Conservation (phyloP, 75 land plant genomes). For the Adiantum capillusveneris region DNA sequence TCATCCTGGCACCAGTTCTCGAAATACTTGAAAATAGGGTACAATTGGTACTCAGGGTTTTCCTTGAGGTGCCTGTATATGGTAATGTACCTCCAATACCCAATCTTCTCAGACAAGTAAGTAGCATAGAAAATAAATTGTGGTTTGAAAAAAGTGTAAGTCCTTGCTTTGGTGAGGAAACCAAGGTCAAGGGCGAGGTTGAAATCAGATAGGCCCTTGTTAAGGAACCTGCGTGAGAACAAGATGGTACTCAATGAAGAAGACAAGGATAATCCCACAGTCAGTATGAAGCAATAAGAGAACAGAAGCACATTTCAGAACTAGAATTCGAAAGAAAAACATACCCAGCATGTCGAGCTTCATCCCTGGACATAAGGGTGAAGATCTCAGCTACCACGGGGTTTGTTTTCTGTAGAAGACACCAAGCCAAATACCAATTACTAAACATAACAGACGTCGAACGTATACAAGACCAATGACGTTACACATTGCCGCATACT, state of each 20-base stretch:
- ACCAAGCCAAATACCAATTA: no score
- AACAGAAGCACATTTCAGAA: no score
- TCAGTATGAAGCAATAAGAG: no score
- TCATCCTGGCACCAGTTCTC: slow-evolving; percentile 99
- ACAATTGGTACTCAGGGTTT: slow-evolving; percentile 82
- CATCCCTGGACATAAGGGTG: slow-evolving; percentile 98
- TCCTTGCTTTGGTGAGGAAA: slow-evolving; percentile 90
- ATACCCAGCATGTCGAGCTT: slow-evolving; percentile 98
- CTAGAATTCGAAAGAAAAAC: no score
- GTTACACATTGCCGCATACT: no score
- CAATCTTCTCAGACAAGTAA: slow-evolving; percentile 93
- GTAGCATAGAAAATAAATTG: slow-evolving; percentile 98
- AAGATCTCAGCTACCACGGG: slow-evolving; percentile 96
- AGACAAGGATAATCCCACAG: no score
- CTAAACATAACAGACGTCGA: no score
- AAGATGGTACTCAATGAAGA: no score
- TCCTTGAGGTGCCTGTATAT: slow-evolving; percentile 86
- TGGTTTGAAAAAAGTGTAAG: slow-evolving; percentile 97
- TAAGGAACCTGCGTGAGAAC: slow-evolving; percentile 54
- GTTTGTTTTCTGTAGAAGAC: slow-evolving; percentile 74
- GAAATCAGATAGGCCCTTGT: slow-evolving; percentile 97
- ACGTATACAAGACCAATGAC: no score
- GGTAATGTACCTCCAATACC: slow-evolving; percentile 97
- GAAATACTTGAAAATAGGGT: slow-evolving; percentile 98
- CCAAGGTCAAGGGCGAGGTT: slow-evolving; percentile 91